phyloP scores from a whole-genome alignment of 805 yeast genomes.

The Scheffersomyces lignosus region DNA sequence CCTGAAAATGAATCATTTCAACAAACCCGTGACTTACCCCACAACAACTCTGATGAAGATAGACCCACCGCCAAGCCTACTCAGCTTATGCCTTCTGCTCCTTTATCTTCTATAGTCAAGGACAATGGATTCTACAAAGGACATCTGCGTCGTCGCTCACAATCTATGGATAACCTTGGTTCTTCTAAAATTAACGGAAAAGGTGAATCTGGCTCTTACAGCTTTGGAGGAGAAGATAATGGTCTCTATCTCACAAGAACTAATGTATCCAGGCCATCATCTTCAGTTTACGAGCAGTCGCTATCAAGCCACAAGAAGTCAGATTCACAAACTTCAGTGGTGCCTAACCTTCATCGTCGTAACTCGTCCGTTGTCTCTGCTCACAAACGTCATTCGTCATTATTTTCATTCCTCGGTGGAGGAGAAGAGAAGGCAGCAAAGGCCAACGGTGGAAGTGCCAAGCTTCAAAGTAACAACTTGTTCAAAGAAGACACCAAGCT shows the following conservation, averaged over 20 bases:
- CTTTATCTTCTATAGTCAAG: constrained; percentile 2
- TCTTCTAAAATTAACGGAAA: constrained; percentile 59
- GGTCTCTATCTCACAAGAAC: constrained; percentile 23
- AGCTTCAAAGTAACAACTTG: constrained; percentile 10
- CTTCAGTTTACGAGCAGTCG: constrained; percentile 52
- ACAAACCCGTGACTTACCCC: too few relatives aligned
- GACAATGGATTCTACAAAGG: constrained; percentile 7
- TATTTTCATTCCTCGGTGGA: constrained; percentile 50
- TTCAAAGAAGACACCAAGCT: constrained; percentile 1
- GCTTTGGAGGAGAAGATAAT: constrained; percentile 29
- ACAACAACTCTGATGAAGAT: constrained; percentile 22
- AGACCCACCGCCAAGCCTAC: neutral
- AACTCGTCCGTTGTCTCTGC: constrained; percentile 27
- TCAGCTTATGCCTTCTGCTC: constrained; percentile 8
- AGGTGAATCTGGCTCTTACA: constrained; percentile 29
- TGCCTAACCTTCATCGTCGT: constrained; percentile 23
- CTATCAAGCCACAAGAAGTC: constrained; percentile 42
- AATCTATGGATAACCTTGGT: constrained; percentile 47
- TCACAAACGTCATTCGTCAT: constrained; percentile 63
- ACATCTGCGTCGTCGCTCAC: constrained; percentile 51
- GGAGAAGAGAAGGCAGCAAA: constrained; percentile 19
- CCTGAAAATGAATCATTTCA: neutral
- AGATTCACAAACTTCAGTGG: constrained; percentile 36
- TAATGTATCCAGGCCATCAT: constrained; percentile 42
- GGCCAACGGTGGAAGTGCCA: constrained; percentile 5